Conservation (phyloP, 176 grass and related monocot genomes). For the Thalia dealbata region DNA sequence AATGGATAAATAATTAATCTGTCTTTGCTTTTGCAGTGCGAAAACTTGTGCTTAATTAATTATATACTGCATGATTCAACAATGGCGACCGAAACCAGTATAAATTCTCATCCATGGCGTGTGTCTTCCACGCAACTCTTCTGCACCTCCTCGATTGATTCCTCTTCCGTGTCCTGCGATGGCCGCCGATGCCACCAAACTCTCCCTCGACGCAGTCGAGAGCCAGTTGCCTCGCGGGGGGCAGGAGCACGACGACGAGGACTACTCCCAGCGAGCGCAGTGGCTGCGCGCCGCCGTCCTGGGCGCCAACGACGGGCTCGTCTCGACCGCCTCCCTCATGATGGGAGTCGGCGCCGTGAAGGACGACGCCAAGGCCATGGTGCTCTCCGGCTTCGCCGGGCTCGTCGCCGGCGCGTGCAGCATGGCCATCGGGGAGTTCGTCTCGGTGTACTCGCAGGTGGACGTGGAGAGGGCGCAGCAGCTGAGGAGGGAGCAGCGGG, state of each 20-base stretch:
- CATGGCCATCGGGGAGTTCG: conserved; percentile 40
- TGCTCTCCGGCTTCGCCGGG: conserved; percentile 44
- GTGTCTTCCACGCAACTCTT: conserved; percentile 31
- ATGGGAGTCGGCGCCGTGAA: conserved; percentile 50
- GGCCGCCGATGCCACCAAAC: conserved; percentile 30
- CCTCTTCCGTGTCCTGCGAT: conserved; percentile 4
- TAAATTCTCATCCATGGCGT: conserved; percentile 15
- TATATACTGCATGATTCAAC: too few relatives aligned
- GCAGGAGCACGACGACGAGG: background rate
- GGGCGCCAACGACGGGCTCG: conserved; percentile 55
- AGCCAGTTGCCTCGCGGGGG: background rate
- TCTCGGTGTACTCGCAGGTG: conserved; percentile 42
- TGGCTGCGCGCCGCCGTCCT: conserved; percentile 69
- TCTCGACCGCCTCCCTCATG: conserved; percentile 55
- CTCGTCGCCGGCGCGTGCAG: conserved; percentile 42
- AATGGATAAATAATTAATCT: too few relatives aligned
- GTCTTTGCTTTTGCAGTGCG: too few relatives aligned
- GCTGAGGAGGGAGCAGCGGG: conserved; percentile 20
- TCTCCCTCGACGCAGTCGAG: conserved; percentile 25
- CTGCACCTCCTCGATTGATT: background rate
- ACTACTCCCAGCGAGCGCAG: conserved; percentile 25
- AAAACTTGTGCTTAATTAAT: too few relatives aligned
- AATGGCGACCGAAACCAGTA: conserved; percentile 7
- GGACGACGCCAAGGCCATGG: conserved; percentile 23
- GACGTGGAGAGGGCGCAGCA: conserved; percentile 44